Conservation (phyloP, 2,329 filamentous ascomycete species). For the Trichophyton benhamiae region DNA sequence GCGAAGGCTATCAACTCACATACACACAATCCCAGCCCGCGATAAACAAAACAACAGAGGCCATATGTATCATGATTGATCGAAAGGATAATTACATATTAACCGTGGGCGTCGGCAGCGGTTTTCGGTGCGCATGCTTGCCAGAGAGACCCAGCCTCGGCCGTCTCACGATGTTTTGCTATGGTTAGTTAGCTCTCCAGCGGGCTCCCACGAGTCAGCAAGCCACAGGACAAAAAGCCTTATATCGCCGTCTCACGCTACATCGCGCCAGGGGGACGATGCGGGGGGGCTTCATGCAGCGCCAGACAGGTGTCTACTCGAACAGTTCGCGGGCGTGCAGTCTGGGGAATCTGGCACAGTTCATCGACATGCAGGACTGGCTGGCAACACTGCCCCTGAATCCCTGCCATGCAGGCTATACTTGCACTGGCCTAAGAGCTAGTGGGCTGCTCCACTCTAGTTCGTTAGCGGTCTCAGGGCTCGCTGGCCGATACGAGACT, state of each 20-base stretch:
- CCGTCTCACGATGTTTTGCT: background rate
- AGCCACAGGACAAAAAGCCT: background rate
- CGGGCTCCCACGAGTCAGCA: background rate
- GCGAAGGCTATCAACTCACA: background rate
- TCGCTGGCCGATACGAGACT: background rate
- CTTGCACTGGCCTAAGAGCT: background rate
- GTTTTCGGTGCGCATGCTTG: background rate
- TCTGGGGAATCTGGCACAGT: background rate
- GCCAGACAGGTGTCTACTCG: background rate
- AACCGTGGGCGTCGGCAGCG: background rate
- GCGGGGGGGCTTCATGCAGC: background rate
- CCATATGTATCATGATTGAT: background rate
- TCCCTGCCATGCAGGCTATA: background rate
- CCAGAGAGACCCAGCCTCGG: background rate
- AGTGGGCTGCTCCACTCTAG: background rate
- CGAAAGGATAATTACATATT: background rate
- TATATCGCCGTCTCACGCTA: background rate
- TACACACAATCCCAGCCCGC: background rate
- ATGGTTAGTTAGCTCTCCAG: too few species aligned
- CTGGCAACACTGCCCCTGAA: background rate
- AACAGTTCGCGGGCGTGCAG: background rate
- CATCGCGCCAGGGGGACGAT: background rate
- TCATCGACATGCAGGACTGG: background rate
- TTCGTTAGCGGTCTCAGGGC: background rate
- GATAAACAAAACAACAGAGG: background rate